Evolutionary conservation across 2,329 filamentous ascomycete genomes (phyloP), one percentile per base, ranked within the genome.

Genomic region (Fusarium haematococcum): DNA sequence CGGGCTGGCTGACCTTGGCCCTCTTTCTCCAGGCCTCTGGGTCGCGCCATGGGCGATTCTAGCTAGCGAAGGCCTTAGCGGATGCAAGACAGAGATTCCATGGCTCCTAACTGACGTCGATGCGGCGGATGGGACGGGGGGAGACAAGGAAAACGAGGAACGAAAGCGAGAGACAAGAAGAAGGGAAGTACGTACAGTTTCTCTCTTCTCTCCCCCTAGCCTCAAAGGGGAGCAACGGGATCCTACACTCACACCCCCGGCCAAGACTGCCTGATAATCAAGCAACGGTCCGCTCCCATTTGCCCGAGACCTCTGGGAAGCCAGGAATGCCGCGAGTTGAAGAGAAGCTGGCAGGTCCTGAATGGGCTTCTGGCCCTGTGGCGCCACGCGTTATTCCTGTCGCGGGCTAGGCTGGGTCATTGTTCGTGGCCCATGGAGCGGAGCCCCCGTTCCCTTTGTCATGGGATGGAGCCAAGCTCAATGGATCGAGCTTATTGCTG

Each of bases 51-150:
- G 59, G 30, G 59, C 23, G 23, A 50, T 62, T 32, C 16, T 30
- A 62, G 58, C 27, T 43, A 30, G 39, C 52, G 30, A 23, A 35
- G 18, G 52, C 37, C 13, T 18, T 61, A 25, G 58, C 27, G n/a
- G 58, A 61, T 61, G 58, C 58, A 61, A 61, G 58, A 48, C 58
- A 35, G 39, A 62, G 48, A 16, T 48, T 48, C 35, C 41, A 62
- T 50, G 41, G 23, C 52, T 35, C 33, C 60, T 18, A 48, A 25
- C 60, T 57, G 27, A 58, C 50, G 50, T 64, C 48, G 62, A 58
- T 45, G 25, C 41, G 20, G 3, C 37, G 33, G 54, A 14, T n/a
- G 3, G 6, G 20, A 23, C 23, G 52, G n/a, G 48, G 32, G 25
- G 33, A 39, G 33, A 25, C 32, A 27, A 5, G 20, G 33, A 37